phyloP scores from a whole-genome alignment of 306 rosid species.

The Clitoria ternatea region DNA sequence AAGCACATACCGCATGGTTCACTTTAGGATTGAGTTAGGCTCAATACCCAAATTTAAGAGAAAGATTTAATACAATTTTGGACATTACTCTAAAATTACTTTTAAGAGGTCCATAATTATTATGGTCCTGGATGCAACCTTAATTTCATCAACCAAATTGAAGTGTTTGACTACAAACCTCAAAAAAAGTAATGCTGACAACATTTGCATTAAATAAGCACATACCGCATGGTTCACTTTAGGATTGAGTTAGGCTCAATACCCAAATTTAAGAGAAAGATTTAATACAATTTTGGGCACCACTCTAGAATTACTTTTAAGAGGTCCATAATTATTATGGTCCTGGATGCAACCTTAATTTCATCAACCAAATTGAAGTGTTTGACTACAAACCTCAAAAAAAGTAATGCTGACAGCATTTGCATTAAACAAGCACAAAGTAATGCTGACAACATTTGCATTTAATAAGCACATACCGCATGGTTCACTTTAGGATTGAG shows the following conservation, averaged over 20 bases:
- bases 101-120: neutral
- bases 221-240: neutral
- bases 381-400: neutral
- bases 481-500: no score
- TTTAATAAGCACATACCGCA: neutral
- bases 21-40: no score
- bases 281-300: neutral
- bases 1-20: neutral
- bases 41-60: no score
- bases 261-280: no score
- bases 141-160: neutral
- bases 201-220: neutral
- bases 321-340: neutral
- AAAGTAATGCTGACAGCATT: neutral
- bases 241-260: no score
- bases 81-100: neutral
- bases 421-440: no score
- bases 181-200: neutral
- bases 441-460: no score
- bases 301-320: neutral
- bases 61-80: neutral
- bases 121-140: neutral
- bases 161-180: neutral
- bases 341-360: neutral
- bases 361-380: neutral